Percentiles rank a stretch among this genome's conserved stretches.
phyloP scores from a whole-genome alignment of 2,329 filamentous ascomycete species.

The Tolypocladium cylindrosporum region DNA sequence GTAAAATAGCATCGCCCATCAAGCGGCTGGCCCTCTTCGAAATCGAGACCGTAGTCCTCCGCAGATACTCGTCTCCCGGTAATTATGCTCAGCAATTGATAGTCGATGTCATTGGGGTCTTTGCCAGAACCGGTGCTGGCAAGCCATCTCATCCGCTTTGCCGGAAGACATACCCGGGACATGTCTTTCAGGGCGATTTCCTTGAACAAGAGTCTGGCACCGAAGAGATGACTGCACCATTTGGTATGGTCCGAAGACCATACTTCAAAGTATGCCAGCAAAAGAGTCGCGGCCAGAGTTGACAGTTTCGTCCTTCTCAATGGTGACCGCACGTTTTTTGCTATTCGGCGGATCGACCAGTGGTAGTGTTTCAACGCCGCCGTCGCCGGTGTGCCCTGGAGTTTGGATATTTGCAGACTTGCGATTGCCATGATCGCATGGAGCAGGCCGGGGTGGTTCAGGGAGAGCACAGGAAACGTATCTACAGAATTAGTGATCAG shows the following conservation, averaged over 20 bases:
- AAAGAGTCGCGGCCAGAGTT: slow-evolving; percentile 77
- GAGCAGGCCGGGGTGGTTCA: slow-evolving; percentile 76
- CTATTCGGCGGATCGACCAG: slow-evolving; percentile 68
- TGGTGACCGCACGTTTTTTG: slow-evolving; percentile 61
- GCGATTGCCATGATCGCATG: slow-evolving; percentile 85
- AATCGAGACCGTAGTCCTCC: slow-evolving; percentile 26
- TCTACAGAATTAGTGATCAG: slow-evolving; percentile 31
- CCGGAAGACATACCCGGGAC: slow-evolving; percentile 58
- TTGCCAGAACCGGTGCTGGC: slow-evolving; percentile 5
- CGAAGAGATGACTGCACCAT: slow-evolving; percentile 88
- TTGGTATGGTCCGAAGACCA: slow-evolving; percentile 91
- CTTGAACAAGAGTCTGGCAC: slow-evolving; percentile 69
- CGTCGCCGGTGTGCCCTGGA: slow-evolving; percentile 64
- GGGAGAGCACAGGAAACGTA: slow-evolving; percentile 71
- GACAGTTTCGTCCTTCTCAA: slow-evolving; percentile 62
- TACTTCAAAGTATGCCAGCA: slow-evolving; percentile 88
- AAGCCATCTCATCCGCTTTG: slow-evolving; percentile 36
- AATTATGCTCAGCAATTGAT: slow-evolving; percentile 28
- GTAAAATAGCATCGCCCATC: slow-evolving; percentile 11
- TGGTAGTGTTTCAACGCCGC: slow-evolving; percentile 90
- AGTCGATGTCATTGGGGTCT: slow-evolving; percentile 30
- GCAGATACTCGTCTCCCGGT: slow-evolving; percentile 28
- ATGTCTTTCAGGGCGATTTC: slow-evolving; percentile 73
- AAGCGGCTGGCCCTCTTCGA: slow-evolving; percentile 16
- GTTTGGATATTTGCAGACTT: slow-evolving; percentile 77